Evolutionary conservation across 2,329 filamentous ascomycete genomes (phyloP), one percentile per base, ranked within the genome.

Genomic region (Chaetomiaceae sp.): DNA sequence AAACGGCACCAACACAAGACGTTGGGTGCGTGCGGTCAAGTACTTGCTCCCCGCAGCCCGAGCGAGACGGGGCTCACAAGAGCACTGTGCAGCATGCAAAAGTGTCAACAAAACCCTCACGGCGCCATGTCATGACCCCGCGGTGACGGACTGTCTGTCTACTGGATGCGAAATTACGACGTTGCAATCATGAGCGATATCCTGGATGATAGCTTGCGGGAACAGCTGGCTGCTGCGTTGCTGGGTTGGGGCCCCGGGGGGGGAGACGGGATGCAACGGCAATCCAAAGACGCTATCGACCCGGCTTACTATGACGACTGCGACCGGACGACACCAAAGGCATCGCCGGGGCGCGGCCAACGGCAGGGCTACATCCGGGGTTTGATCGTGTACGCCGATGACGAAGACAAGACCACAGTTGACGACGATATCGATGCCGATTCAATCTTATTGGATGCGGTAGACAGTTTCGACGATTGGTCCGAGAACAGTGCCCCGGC

Each of bases 361-460:
- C 51, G 36, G n/a, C 53, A 44, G 13, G 53, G 54, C 14, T 54
- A 58, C 43, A 55, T 61, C 36, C 52, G 48, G 11, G 51, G 40
- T 14, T 14, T 59, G 40, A 55, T 60, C 25, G 38, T 55, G 16
- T 58, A 46, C 11, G 46, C 55, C 23, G 54, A 58, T 23, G 48
- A 57, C n/a, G 41, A 50, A 9, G 41, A 47, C 44, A 30, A 23
- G 30, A 5, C 13, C 13, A 30, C 27, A 8, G 11, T 53, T 11
- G 34, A 51, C 49, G 54, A 58, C 49, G 58, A 61, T 38, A 59
- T 60, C 34, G 59, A 62, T 21, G 54, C 58, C 49, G 56, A 61
- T 37, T 60, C 54, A 10, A n/a, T n/a, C n/a, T 46, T 43, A 1
- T 14, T 34, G 1, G 41, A 49, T 16, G 20, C 32, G 7, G 41